phyloP scores from a whole-genome alignment of 2,329 filamentous ascomycete species.

The Sarocladium kiliense region DNA sequence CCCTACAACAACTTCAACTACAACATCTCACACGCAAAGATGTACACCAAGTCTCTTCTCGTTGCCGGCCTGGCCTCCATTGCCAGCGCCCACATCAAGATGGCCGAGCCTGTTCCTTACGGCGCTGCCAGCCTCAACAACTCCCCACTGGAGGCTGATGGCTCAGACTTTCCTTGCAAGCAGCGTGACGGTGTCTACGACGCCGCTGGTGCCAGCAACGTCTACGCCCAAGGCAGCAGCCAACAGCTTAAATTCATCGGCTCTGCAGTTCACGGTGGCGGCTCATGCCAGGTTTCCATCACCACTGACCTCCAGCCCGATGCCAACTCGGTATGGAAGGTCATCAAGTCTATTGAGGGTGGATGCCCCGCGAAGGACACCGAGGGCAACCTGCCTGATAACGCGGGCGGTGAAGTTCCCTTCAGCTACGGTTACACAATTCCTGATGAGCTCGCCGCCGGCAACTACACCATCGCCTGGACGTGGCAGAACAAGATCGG shows the following conservation, averaged over 20 bases:
- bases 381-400: slow-evolving; percentile 49
- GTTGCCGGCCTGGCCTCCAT: slow-evolving; percentile 52
- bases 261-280: slow-evolving; percentile 78
- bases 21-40: slow-evolving; percentile 32
- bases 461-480: slow-evolving; percentile 81
- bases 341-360: slow-evolving; percentile 82
- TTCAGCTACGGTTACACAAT: slow-evolving; percentile 65
- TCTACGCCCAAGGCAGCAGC: slow-evolving; percentile 43
- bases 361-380: slow-evolving; percentile 67
- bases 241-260: slow-evolving; percentile 60
- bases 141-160: slow-evolving; percentile 54
- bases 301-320: slow-evolving; percentile 71
- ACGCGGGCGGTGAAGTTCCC: slow-evolving; percentile 37
- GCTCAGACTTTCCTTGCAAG: slow-evolving; percentile 82
- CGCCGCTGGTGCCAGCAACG: slow-evolving; percentile 44
- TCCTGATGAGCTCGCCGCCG: slow-evolving; percentile 65
- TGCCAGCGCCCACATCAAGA: slow-evolving; percentile 70
- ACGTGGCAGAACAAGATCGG: slow-evolving; percentile 93
- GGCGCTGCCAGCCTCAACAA: slow-evolving; percentile 40
- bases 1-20: slow-evolving; percentile 13
- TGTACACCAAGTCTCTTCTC: slow-evolving; percentile 46
- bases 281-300: slow-evolving; percentile 84
- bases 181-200: slow-evolving; percentile 37
- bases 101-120: slow-evolving; percentile 65
- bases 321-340: slow-evolving; percentile 69